These are phyloP conservation scores for Bauhinia variegata DNA, from an alignment of 306 rosid species.

Conservation along the genomic window DNA sequence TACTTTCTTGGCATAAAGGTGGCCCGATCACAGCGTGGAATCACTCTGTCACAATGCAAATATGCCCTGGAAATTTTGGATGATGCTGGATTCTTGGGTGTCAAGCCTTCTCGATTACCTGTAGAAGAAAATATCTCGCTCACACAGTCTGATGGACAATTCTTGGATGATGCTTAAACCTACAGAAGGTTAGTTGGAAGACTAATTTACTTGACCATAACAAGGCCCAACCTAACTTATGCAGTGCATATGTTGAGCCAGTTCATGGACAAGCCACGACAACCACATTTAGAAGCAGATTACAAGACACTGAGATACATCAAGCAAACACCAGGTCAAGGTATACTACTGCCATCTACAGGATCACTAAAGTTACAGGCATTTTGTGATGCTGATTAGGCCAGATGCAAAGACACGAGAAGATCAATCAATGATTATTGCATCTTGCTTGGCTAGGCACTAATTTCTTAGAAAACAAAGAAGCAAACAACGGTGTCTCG, in stretches of 20 bases:
- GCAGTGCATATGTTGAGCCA: too few species aligned
- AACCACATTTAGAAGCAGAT: too few species aligned
- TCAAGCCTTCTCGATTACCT: neutral
- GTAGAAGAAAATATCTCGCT: neutral
- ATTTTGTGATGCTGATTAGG: constrained; percentile 6
- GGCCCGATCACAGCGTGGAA: too few species aligned
- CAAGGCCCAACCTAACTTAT: neutral
- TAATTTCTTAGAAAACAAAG: constrained; percentile 13
- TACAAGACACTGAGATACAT: too few species aligned
- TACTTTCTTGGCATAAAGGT: too few species aligned
- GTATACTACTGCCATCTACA: too few species aligned
- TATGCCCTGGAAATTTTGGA: too few species aligned
- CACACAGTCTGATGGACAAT: neutral
- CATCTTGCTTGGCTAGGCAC: too few species aligned
- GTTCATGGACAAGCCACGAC: too few species aligned
- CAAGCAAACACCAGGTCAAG: too few species aligned
- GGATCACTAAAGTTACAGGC: too few species aligned
- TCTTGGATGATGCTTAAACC: neutral
- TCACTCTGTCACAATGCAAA: too few species aligned
- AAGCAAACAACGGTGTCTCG: neutral
- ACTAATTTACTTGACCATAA: constrained; percentile 3
- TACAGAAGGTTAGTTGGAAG: neutral
- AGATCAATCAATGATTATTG: neutral
- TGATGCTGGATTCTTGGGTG: neutral
- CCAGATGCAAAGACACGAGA: constrained; percentile 14